Percentiles rank a stretch among this genome's conserved stretches.
phyloP scores from a whole-genome alignment of 176 grass and related monocot genomes.

The Oryza meyeriana region DNA sequence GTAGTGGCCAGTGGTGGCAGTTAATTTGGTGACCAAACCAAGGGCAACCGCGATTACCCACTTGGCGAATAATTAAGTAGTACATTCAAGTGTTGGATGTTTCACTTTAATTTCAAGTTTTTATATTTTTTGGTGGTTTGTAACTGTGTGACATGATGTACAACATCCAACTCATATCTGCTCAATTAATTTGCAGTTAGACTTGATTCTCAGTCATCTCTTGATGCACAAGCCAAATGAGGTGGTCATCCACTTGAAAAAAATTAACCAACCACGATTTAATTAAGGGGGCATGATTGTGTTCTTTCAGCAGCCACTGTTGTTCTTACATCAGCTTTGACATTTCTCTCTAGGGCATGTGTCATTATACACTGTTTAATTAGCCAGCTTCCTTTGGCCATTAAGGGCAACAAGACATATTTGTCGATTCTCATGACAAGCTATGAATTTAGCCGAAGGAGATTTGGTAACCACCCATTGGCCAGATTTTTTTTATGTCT shows the following conservation, averaged over 20 bases:
- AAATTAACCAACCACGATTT: not conserved
- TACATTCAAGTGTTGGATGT: not conserved
- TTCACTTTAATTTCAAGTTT: not conserved
- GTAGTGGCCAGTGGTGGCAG: not conserved
- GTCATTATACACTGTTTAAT: not conserved
- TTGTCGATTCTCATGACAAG: not conserved
- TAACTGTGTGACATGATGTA: not conserved
- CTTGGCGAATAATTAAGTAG: not conserved
- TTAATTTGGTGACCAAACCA: not conserved
- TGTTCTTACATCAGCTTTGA: not conserved
- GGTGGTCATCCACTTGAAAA: not conserved
- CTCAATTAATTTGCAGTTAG: not conserved
- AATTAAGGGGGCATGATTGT: not conserved
- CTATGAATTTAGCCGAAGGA: not conserved
- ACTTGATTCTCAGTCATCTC: not conserved
- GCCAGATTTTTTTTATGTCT: constrained; percentile 11
- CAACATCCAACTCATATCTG: not conserved
- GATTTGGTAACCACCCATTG: not conserved
- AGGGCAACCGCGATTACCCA: not conserved
- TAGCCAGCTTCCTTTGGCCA: not conserved
- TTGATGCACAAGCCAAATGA: not conserved
- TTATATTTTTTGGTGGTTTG: not conserved
- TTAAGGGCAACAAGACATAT: not conserved
- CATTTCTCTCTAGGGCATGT: not conserved
- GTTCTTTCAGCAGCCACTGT: not conserved